Percentiles rank a stretch among this genome's conserved stretches.
These are phyloP conservation scores for Claviceps arundinis DNA, from an alignment of 2,329 filamentous ascomycete species.

Conservation along the genomic window DNA sequence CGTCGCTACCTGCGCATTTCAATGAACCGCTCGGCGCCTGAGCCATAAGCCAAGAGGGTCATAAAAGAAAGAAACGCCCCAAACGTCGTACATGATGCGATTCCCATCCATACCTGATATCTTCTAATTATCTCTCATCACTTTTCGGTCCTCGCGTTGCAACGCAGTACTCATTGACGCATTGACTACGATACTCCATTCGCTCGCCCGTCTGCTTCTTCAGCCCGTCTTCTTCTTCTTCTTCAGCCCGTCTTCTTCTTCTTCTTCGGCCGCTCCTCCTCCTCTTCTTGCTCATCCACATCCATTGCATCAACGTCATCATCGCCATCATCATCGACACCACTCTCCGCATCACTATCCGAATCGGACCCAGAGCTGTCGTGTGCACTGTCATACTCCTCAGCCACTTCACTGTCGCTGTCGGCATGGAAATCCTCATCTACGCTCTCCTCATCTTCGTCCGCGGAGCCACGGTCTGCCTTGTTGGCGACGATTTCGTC, in stretches of 20 bases:
- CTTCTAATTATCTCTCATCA: too few species aligned
- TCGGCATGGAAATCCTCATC: constrained; percentile 94
- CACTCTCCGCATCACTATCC: constrained; percentile 40
- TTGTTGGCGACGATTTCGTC: constrained; percentile 61
- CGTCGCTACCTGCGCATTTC: too few species aligned
- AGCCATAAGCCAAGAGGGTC: too few species aligned
- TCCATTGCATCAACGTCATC: constrained; percentile 27
- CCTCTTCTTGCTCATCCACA: constrained; percentile 32
- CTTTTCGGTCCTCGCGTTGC: too few species aligned
- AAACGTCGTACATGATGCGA: too few species aligned
- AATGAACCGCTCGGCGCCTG: too few species aligned
- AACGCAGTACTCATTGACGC: too few species aligned
- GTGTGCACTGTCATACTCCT: constrained; percentile 87
- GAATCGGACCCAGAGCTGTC: constrained; percentile 69
- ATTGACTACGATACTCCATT: too few species aligned
- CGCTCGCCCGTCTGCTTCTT: too few species aligned
- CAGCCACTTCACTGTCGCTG: constrained; percentile 87
- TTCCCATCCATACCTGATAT: too few species aligned
- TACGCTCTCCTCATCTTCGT: constrained; percentile 89
- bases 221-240: constrained; percentile 33
- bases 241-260: constrained; percentile 35
- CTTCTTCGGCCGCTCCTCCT: constrained; percentile 35
- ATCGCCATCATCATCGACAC: constrained; percentile 32
- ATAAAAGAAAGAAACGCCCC: too few species aligned
- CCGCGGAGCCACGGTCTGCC: constrained; percentile 76